Evolutionary conservation across 768 basidiomycete species (phyloP).

Genomic region (Tephrocybe sp.): DNA sequence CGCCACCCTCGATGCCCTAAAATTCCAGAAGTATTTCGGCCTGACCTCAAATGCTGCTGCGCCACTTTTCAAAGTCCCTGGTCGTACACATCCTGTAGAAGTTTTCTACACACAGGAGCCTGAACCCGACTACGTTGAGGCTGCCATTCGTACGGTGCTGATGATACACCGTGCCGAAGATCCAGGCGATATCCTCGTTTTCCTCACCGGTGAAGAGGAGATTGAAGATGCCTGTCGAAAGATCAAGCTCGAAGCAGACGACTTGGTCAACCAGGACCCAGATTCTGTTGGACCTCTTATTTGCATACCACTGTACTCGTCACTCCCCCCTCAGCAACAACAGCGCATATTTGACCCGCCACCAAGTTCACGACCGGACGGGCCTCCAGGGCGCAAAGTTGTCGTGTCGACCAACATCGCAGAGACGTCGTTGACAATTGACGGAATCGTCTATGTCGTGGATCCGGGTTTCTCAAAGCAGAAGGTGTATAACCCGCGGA

Average conservation of each 20-base stretch:
- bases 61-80: constrained; percentile 89
- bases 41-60: constrained; percentile 47
- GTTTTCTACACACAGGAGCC: constrained; percentile 93
- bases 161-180: constrained; percentile 98
- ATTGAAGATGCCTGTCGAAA: constrained; percentile 96
- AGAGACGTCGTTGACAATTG: constrained; percentile 96
- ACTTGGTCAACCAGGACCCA: constrained; percentile 68
- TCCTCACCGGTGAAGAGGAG: constrained; percentile 98
- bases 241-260: constrained; percentile 89
- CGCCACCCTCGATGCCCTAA: constrained; percentile 93
- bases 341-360: constrained; percentile 95
- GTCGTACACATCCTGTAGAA: constrained; percentile 93
- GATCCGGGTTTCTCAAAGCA: constrained; percentile 98
- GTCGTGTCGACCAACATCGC: constrained; percentile 97
- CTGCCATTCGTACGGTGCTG: constrained; percentile 92
- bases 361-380: constrained; percentile 61
- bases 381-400: constrained; percentile 89
- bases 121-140: constrained; percentile 95
- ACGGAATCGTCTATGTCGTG: constrained; percentile 99
- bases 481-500: constrained; percentile 97
- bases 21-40: constrained; percentile 95
- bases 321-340: constrained; percentile 91
- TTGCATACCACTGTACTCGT: constrained; percentile 94
- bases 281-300: constrained; percentile 80
- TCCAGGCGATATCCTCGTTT: constrained; percentile 88